These are phyloP conservation scores for Cladophialophora exuberans DNA, from an alignment of 2,329 filamentous ascomycete species.

Conservation along the genomic window DNA sequence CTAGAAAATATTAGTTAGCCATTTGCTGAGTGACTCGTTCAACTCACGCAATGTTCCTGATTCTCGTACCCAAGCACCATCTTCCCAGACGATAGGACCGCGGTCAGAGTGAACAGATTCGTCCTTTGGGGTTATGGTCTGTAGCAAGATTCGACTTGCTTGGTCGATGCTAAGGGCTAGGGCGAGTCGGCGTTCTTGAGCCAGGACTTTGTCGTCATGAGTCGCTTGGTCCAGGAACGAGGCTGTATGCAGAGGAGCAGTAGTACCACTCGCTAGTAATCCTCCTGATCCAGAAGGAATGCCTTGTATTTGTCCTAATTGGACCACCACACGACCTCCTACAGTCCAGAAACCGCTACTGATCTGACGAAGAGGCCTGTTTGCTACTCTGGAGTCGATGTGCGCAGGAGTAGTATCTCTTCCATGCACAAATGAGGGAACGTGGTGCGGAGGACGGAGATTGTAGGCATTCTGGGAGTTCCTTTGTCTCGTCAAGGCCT, in stretches of 20 bases:
- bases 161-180: constrained; percentile 80
- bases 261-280: constrained; percentile 70
- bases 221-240: constrained; percentile 57
- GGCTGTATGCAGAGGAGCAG: constrained; percentile 66
- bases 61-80: constrained; percentile 43
- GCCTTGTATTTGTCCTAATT: constrained; percentile 46
- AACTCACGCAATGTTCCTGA: constrained; percentile 41
- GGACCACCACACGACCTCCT: constrained; percentile 66
- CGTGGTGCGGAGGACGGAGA: constrained; percentile 27
- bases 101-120: constrained; percentile 16
- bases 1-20: constrained; percentile 4
- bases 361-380: constrained; percentile 49
- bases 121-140: constrained; percentile 1
- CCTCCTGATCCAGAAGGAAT: constrained; percentile 67
- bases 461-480: constrained; percentile 21
- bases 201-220: constrained; percentile 64
- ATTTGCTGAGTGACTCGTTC: not conserved
- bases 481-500: constrained; percentile 22
- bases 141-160: constrained; percentile 64
- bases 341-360: constrained; percentile 79
- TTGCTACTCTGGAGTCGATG: constrained; percentile 34
- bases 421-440: constrained; percentile 38
- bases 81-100: constrained; percentile 44
- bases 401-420: constrained; percentile 57
- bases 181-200: constrained; percentile 75